Evolutionary conservation across 2,329 filamentous ascomycete genomes (phyloP).

Genomic region (Pyricularia grisea): DNA sequence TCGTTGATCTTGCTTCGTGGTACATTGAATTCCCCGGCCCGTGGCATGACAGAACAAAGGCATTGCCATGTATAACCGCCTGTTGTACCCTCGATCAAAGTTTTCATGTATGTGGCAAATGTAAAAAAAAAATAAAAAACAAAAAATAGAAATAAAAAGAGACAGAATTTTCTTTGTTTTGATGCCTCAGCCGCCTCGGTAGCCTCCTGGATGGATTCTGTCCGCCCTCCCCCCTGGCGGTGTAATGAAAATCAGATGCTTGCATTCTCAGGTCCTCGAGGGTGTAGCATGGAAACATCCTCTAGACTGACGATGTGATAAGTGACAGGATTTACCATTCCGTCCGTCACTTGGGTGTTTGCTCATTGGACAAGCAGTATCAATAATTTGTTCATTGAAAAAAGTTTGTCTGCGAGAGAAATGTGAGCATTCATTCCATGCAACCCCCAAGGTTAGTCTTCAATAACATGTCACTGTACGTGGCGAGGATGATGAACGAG

Average conservation of each 20-base stretch:
- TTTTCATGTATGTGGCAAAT: not conserved
- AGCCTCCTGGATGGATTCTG: not conserved
- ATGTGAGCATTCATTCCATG: not conserved
- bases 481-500: not conserved
- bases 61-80: not conserved
- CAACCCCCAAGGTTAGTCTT: not conserved
- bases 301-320: not conserved
- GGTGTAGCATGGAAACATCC: not conserved
- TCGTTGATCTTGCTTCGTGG: slow-evolving; percentile 1
- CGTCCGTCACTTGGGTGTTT: not conserved
- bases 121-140: not conserved
- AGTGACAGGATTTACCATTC: not conserved
- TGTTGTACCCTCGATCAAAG: not conserved
- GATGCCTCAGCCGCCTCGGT: not conserved
- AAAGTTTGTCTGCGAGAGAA: not conserved
- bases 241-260: not conserved
- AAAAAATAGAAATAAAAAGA: too few relatives aligned
- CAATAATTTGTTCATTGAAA: not conserved
- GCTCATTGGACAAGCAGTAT: not conserved
- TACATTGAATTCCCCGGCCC: not conserved
- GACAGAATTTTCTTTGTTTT: too few relatives aligned
- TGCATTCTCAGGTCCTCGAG: not conserved
- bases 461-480: not conserved
- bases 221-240: not conserved
- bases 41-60: not conserved